phyloP scores from a whole-genome alignment of 164 flowering plant species.

The Umbellularia californica region DNA sequence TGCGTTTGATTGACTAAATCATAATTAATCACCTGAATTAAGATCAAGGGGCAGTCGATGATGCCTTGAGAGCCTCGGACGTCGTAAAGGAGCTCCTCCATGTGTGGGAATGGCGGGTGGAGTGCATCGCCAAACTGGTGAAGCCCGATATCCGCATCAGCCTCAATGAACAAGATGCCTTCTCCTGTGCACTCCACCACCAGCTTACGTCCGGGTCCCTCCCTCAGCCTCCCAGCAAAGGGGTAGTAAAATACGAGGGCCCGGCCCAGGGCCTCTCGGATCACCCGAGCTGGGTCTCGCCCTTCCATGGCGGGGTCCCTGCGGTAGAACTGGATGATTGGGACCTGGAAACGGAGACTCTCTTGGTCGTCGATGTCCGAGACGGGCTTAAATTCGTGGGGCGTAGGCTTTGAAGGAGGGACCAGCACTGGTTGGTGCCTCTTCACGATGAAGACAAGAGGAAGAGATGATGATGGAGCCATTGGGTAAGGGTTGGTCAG shows the following conservation, averaged over 20 bases:
- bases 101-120: constrained; percentile 36
- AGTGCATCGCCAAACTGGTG: constrained; percentile 31
- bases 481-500: background rate
- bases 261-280: constrained; percentile 18
- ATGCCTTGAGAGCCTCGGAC: constrained; percentile 33
- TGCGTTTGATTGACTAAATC: background rate
- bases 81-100: constrained; percentile 35
- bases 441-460: background rate
- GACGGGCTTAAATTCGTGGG: constrained; percentile 26
- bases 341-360: constrained; percentile 23
- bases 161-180: constrained; percentile 22
- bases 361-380: constrained; percentile 31
- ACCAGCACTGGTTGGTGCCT: constrained; percentile 4
- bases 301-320: constrained; percentile 6
- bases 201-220: constrained; percentile 15
- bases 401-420: constrained; percentile 23
- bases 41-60: constrained; percentile 15
- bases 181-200: constrained; percentile 22
- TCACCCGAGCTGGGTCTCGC: constrained; percentile 22
- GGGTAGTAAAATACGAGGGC: constrained; percentile 37
- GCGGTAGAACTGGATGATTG: constrained; percentile 16
- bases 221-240: constrained; percentile 24
- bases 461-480: background rate
- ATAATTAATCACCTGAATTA: constrained; percentile 14
- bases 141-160: constrained; percentile 18